Base-by-base conservation (phyloP, 176 grass and related monocot genomes). In the Paspalum vaginatum region DNA sequence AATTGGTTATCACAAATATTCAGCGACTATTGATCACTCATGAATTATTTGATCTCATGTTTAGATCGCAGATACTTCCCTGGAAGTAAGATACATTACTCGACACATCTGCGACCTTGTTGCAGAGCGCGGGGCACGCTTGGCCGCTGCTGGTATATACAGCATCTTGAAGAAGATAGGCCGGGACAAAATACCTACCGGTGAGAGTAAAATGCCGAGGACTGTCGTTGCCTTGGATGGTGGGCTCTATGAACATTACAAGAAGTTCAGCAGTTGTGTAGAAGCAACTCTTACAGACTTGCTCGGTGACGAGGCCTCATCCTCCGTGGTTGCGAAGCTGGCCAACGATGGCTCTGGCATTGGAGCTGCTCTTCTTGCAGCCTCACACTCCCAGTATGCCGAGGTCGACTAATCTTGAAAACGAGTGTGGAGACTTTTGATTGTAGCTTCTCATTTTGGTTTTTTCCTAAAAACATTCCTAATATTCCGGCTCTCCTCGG, bases 181-280 rank as follows among this genome's bases (percentile, higher is more conserved):
- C 41, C 77, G 86, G 70, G 86, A 97, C 68, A 80, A 83, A 79
- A 55, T 72, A 65, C 50, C 83, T 71, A 72, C 32, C 7, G 75
- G 70, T 25, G 79, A 56, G 37, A 51, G 61, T 65, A 54, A 82
- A 41, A 63, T 85, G 59, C 81, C 88, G 2, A 93, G 79, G 55
- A 93, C 91, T 0, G 91, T 81, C 25, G 53, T 97, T 71, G 94
- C 91, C 27, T 89, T 97, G 91, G 94, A 97, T 63, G 91, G 94
- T 17, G 94, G 94, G 65, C 89, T 97, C 24, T 97, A 93, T 44
- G 94, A 97, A 52, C 94, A 97, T 79, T 93, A 97, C 80, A 91
- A 79, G 66, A 97, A 91, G 79, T 97, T 97, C 63, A 91, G 94
- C 50, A 72, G 71, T 64, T 93, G 88, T 62, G 48, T 97, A 72